Conservation (phyloP, 176 grass and related monocot species). For the Avena atlantica region DNA sequence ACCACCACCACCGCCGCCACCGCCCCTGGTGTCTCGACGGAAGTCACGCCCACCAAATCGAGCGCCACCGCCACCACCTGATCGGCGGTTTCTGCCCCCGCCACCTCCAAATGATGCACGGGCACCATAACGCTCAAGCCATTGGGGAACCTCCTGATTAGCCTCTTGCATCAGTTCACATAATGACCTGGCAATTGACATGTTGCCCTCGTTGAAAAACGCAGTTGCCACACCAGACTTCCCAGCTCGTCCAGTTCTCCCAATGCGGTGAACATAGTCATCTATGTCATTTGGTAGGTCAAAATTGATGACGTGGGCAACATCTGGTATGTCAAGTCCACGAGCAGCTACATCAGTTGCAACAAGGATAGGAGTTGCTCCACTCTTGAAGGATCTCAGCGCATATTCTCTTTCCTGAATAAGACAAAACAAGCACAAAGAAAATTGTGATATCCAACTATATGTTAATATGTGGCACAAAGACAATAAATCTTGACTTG, state of each 20-base stretch:
- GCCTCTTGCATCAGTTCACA: slow-evolving; percentile 82
- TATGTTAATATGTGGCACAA: not conserved
- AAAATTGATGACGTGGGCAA: slow-evolving; percentile 92
- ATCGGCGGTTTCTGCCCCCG: slow-evolving; percentile 68
- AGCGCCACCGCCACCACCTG: slow-evolving; percentile 64
- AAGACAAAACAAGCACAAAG: not conserved
- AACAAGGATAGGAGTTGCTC: slow-evolving; percentile 78
- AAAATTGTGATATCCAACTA: slow-evolving; percentile 15
- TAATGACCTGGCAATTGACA: slow-evolving; percentile 56
- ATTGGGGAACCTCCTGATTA: slow-evolving; percentile 82
- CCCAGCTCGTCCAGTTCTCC: slow-evolving; percentile 77
- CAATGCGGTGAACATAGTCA: slow-evolving; percentile 87
- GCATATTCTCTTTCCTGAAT: slow-evolving; percentile 84
- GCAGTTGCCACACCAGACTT: slow-evolving; percentile 79
- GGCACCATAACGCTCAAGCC: slow-evolving; percentile 67
- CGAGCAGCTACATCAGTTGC: slow-evolving; percentile 95
- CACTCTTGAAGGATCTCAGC: slow-evolving; percentile 84
- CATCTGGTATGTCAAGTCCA: slow-evolving; percentile 91
- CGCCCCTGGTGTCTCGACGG: slow-evolving; percentile 60
- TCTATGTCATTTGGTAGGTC: slow-evolving; percentile 94
- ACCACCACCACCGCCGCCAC: slow-evolving; percentile 50
- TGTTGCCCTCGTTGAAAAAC: slow-evolving; percentile 79
- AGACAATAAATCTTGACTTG: not conserved
- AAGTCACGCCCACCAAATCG: slow-evolving; percentile 83
- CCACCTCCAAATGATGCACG: slow-evolving; percentile 64